Conservation (phyloP, 768 basidiomycete species). For the Russula emetica region DNA sequence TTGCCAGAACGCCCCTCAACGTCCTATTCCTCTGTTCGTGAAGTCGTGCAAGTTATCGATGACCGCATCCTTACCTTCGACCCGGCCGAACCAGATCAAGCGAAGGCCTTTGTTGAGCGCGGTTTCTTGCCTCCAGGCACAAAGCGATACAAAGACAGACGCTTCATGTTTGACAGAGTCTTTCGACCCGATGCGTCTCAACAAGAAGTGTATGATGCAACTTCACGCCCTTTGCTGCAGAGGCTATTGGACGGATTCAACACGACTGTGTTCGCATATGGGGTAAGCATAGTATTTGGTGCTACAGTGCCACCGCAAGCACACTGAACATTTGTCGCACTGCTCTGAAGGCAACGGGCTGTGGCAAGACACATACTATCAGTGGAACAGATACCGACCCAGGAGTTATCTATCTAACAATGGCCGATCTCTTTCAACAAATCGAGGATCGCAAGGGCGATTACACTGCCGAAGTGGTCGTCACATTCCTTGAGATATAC, state of each 20-base stretch:
- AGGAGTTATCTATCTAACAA: slow-evolving; percentile 93
- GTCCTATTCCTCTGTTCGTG: slow-evolving; percentile 57
- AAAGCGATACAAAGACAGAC: slow-evolving; percentile 92
- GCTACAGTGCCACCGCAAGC: not conserved
- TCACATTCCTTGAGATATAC: slow-evolving; percentile 98
- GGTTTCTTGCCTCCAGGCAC: slow-evolving; percentile 83
- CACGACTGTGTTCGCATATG: slow-evolving; percentile 97
- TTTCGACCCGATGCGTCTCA: slow-evolving; percentile 79
- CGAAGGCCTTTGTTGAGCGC: slow-evolving; percentile 75
- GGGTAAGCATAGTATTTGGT: slow-evolving; percentile 54
- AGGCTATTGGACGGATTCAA: slow-evolving; percentile 93
- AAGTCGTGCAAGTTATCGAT: slow-evolving; percentile 86
- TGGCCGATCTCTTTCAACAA: slow-evolving; percentile 92
- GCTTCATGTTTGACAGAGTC: slow-evolving; percentile 96
- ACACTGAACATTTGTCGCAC: not conserved
- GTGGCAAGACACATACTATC: slow-evolving; percentile 99
- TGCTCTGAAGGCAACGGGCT: slow-evolving; percentile 88
- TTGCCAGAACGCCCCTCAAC: slow-evolving; percentile 51
- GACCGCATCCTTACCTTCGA: slow-evolving; percentile 95
- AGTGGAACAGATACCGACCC: slow-evolving; percentile 85
- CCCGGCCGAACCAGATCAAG: slow-evolving; percentile 83
- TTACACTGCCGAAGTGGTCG: slow-evolving; percentile 79
- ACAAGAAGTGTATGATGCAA: slow-evolving; percentile 81
- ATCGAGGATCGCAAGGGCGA: slow-evolving; percentile 87
- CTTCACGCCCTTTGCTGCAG: slow-evolving; percentile 77